Evolutionary conservation across 2,329 filamentous ascomycete species (phyloP).

Genomic region (Fusarium sp.): DNA sequence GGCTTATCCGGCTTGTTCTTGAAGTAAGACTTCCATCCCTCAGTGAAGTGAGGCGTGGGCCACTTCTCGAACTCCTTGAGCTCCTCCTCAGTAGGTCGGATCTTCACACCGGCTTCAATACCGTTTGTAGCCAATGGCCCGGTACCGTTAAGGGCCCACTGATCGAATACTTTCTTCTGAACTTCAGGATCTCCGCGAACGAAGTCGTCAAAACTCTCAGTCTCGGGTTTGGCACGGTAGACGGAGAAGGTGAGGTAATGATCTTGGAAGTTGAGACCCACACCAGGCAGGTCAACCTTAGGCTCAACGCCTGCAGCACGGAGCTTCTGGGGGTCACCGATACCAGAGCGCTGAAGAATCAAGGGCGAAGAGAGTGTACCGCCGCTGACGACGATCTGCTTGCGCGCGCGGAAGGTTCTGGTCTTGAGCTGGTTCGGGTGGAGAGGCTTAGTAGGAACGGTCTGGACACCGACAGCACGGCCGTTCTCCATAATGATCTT

Average conservation of each 20-base stretch:
- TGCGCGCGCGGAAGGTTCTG: conserved; percentile 72
- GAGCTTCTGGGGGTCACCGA: conserved; percentile 78
- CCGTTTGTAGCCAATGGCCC: no score
- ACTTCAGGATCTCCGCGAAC: conserved; percentile 76
- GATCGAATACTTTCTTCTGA: conserved; percentile 61
- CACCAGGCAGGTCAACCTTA: conserved; percentile 76
- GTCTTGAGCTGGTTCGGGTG: conserved; percentile 62
- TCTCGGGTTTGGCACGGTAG: conserved; percentile 78
- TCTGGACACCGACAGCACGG: conserved; percentile 76
- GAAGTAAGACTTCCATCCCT: conserved; percentile 84
- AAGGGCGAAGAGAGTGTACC: conserved; percentile 79
- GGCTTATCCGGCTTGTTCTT: conserved; percentile 87
- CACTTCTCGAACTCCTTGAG: conserved; percentile 75
- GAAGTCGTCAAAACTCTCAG: conserved; percentile 85
- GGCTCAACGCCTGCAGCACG: conserved; percentile 74
- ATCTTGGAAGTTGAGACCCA: conserved; percentile 81
- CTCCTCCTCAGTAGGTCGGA: conserved; percentile 76
- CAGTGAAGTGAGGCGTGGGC: conserved; percentile 79
- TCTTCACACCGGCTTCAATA: conserved; percentile 83
- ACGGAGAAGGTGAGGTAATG: conserved; percentile 78
- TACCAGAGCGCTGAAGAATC: conserved; percentile 79
- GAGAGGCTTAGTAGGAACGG: conserved; percentile 76
- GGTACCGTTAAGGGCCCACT: not conserved
- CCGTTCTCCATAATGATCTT: conserved; percentile 80
- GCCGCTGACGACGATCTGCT: conserved; percentile 78